phyloP scores from a whole-genome alignment of 2,329 filamentous ascomycete species.

The Sporothrix mexicana region DNA sequence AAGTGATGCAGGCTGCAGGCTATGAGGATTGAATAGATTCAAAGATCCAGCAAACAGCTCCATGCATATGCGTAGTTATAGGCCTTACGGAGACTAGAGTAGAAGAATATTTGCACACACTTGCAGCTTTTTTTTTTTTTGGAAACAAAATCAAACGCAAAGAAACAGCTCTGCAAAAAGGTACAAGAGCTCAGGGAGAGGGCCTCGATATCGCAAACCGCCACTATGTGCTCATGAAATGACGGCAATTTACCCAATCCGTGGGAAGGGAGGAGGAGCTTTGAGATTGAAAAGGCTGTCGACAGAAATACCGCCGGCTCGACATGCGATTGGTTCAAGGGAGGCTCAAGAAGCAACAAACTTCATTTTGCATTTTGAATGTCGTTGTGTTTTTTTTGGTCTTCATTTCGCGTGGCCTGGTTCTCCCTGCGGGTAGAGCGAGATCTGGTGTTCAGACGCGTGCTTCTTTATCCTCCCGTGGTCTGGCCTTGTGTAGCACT shows the following conservation, averaged over 20 bases:
- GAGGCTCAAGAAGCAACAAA: neutral
- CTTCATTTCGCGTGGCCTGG: constrained; percentile 31
- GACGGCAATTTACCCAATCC: constrained; percentile 15
- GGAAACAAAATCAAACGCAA: no score
- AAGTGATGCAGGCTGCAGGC: neutral
- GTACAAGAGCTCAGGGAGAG: neutral
- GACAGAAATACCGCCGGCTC: neutral
- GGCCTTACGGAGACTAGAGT: neutral
- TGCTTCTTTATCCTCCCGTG: neutral
- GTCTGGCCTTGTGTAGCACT: neutral
- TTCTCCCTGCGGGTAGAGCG: constrained; percentile 15
- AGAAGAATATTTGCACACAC: no score
- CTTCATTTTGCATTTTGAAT: neutral
- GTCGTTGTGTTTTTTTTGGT: neutral
- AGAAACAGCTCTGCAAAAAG: neutral
- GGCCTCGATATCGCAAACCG: neutral
- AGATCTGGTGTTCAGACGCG: neutral
- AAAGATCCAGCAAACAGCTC: neutral
- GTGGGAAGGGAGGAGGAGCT: constrained; percentile 1
- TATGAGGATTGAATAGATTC: neutral
- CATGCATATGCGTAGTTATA: neutral
- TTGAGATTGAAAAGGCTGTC: neutral
- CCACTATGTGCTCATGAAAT: neutral
- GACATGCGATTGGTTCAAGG: constrained; percentile 24
- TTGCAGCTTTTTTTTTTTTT: no score